phyloP scores from a whole-genome alignment of 768 basidiomycete genomes.

The Butyriboletus loyo region DNA sequence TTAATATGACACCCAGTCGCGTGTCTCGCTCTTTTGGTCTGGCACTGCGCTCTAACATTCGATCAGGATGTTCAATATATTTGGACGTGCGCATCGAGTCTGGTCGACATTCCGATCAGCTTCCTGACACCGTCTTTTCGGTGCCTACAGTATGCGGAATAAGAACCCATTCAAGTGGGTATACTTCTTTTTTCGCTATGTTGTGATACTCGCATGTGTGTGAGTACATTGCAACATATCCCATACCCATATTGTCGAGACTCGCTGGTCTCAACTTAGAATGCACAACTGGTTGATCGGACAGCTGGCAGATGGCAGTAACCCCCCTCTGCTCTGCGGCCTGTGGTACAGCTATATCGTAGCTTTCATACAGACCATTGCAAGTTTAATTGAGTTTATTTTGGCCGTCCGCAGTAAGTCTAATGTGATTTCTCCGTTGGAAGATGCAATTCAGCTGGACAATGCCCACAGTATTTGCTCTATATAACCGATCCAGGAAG shows the following conservation, averaged over 20 bases:
- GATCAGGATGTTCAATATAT: conserved; percentile 20
- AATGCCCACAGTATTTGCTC: conserved; percentile 1
- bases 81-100: conserved; percentile 18
- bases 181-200: conserved; percentile 29
- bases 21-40: conserved; percentile 10
- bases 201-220: conserved; percentile 16
- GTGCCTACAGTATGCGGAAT: conserved; percentile 20
- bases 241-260: background rate
- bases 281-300: conserved; percentile 13
- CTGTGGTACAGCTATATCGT: conserved; percentile 10
- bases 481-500: conserved; percentile 13
- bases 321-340: conserved; percentile 4
- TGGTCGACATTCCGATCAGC: background rate
- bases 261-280: conserved; percentile 1
- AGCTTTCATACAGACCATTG: background rate
- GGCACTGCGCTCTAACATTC: conserved; percentile 9
- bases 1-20: conserved; percentile 12
- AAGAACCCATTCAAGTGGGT: conserved; percentile 29
- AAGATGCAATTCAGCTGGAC: background rate
- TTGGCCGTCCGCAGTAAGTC: conserved; percentile 15
- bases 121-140: background rate
- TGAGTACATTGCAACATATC: conserved; percentile 7
- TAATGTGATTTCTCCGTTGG: background rate
- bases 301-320: conserved; percentile 8
- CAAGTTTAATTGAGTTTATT: conserved; percentile 13